phyloP scores from a whole-genome alignment of 2,329 filamentous ascomycete genomes.

The Aspergillus versicolor region DNA sequence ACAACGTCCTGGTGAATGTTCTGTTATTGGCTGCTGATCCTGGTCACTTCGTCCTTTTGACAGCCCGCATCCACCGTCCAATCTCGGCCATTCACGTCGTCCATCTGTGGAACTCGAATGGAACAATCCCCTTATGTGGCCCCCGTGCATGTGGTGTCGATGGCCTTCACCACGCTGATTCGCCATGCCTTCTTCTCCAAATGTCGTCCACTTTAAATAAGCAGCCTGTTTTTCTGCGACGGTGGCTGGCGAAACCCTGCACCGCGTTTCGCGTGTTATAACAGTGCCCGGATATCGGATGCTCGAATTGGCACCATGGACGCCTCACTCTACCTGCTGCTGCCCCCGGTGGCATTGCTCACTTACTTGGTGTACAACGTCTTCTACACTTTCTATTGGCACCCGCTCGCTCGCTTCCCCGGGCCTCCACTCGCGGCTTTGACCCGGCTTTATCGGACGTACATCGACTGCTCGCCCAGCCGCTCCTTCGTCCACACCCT shows the following conservation, averaged over 20 bases:
- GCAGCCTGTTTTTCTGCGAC: too few relatives aligned
- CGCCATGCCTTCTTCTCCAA: too few relatives aligned
- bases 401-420: constrained; percentile 4
- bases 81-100: not conserved
- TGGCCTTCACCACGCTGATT: too few relatives aligned
- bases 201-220: too few relatives aligned
- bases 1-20: too few relatives aligned
- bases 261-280: not conserved
- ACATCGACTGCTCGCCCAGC: not conserved
- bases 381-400: constrained; percentile 6
- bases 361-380: not conserved
- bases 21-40: not conserved
- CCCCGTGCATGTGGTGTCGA: too few relatives aligned
- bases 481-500: constrained; percentile 5
- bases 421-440: constrained; percentile 3
- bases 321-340: not conserved
- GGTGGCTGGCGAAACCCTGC: too few relatives aligned
- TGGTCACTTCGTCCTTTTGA: not conserved
- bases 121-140: not conserved
- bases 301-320: not conserved
- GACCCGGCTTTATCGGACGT: not conserved
- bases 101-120: not conserved
- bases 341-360: not conserved
- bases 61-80: not conserved
- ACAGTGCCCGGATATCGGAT: not conserved